These are phyloP conservation scores for Dipsacomyces acuminosporus DNA, from an alignment of 371 early-diverging fungal species.

Conservation along the genomic window DNA sequence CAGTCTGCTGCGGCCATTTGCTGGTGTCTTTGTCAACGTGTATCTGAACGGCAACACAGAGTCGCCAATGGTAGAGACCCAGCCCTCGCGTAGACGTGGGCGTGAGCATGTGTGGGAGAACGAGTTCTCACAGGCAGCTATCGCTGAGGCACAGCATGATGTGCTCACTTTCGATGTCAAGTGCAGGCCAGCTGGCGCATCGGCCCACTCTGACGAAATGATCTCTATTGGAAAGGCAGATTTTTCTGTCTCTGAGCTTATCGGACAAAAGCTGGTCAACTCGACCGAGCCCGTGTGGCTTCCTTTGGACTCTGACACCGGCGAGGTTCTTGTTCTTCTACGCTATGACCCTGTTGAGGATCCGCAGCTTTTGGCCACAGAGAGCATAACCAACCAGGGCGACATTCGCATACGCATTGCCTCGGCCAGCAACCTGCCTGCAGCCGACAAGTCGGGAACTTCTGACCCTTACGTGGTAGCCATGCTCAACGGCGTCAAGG, in stretches of 20 bases:
- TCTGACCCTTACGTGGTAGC: constrained; percentile 82
- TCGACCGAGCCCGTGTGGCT: constrained; percentile 45
- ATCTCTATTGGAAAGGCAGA: constrained; percentile 44
- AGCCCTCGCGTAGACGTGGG: constrained; percentile 40
- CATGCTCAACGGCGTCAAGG: constrained; percentile 68
- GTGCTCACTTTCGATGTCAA: constrained; percentile 42
- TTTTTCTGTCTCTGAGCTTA: constrained; percentile 36
- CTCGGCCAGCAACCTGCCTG: constrained; percentile 48
- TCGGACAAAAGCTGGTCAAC: constrained; percentile 40
- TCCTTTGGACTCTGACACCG: constrained; percentile 43
- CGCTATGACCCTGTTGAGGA: constrained; percentile 48
- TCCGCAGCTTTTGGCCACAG: constrained; percentile 29
- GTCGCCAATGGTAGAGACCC: constrained; percentile 43
- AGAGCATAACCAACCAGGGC: constrained; percentile 48
- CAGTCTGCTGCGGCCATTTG: constrained; percentile 37
- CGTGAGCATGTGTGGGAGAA: constrained; percentile 48
- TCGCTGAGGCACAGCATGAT: constrained; percentile 44
- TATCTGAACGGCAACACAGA: constrained; percentile 45
- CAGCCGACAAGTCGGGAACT: constrained; percentile 55
- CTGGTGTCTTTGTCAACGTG: constrained; percentile 47
- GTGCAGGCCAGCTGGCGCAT: constrained; percentile 35
- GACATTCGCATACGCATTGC: constrained; percentile 39
- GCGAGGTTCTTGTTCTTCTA: constrained; percentile 45
- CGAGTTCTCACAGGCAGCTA: constrained; percentile 46
- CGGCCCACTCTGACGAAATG: constrained; percentile 34